phyloP scores from a whole-genome alignment of 2,329 filamentous ascomycete species.

The Coccinonectria pachysandricola region DNA sequence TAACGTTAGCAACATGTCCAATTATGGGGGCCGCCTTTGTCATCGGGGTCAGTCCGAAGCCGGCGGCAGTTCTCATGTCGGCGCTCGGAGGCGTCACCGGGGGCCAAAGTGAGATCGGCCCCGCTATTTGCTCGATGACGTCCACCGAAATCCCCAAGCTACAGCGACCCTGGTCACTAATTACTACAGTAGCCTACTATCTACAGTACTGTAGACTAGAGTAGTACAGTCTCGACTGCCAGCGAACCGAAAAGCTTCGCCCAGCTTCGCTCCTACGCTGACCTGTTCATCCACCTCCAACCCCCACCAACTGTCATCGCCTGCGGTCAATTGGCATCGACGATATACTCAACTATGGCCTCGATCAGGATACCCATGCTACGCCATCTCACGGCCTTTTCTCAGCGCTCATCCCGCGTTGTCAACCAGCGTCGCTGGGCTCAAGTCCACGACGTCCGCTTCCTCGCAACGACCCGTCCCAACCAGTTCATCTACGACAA shows the following conservation, averaged over 20 bases:
- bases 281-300: neutral
- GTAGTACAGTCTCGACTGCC: too few relatives aligned
- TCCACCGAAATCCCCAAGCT: slow-evolving; percentile 5
- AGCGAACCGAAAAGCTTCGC: too few relatives aligned
- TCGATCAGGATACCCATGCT: slow-evolving; percentile 37
- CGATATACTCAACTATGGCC: slow-evolving; percentile 30
- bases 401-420: slow-evolving; percentile 22
- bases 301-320: slow-evolving; percentile 4
- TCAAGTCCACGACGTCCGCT: slow-evolving; percentile 84
- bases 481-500: slow-evolving; percentile 65
- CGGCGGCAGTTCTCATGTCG: slow-evolving; percentile 8
- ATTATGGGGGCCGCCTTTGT: slow-evolving; percentile 15
- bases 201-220: too few relatives aligned
- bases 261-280: slow-evolving; percentile 1
- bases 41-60: slow-evolving; percentile 18
- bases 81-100: too few relatives aligned
- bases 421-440: slow-evolving; percentile 71
- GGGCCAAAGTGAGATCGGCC: slow-evolving; percentile 7
- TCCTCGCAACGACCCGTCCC: slow-evolving; percentile 68
- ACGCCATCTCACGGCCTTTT: slow-evolving; percentile 32
- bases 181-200: too few relatives aligned
- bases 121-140: slow-evolving; percentile 16
- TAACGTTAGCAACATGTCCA: slow-evolving; percentile 7
- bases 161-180: slow-evolving; percentile 5
- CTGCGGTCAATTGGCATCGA: slow-evolving; percentile 5